Base-by-base conservation (phyloP, 768 basidiomycete genomes). In the Phanerochaete carnosa region DNA sequence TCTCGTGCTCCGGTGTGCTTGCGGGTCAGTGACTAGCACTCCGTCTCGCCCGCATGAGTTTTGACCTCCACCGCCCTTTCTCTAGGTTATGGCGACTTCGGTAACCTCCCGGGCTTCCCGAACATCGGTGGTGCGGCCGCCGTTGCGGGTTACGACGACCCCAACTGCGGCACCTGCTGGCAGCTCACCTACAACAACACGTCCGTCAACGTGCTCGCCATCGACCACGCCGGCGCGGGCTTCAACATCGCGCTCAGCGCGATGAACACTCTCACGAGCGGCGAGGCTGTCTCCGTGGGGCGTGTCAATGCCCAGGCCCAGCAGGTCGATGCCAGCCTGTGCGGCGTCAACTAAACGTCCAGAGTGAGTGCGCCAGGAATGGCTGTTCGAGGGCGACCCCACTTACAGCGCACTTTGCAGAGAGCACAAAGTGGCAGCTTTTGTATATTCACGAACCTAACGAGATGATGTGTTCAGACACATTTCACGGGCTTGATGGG, bases 151-250 rank as follows among this genome's bases (percentile, higher is more conserved):
- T 87, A 73, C 71, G 77, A 83, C 68, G 86, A 84, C 1, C 61
- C 69, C 1, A 72, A 75, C 46, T 89, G 87, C 64, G 85, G 84
- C 1, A 77, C 79, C 26, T 89, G 88, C 71, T 89, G 85, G 85
- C 57, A 76, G 60, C 68, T 88, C 63, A 79, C 80, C 5, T 87
- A 78, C 70, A 75, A 75, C 5, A 75, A 75, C 23, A 77, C 61
- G 58, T 78, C 67, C 56, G 75, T 86, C 69, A 78, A 76, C 43
- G 68, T 87, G 12, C 69, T 81, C 1, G 86, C 80, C 1, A 73
- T 89, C 25, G 84, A 88, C 64, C 73, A 77, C 49, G 75, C 82
- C 3, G 62, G 63, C 16, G 63, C 67, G 0, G 75, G 73, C 4
- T 83, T 80, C 66, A 77, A 73, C 64, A 67, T 76, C 55, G 72